Evolutionary conservation across 768 basidiomycete species (phyloP), one percentile per base, ranked within the genome.

Genomic region (Candolleomyces eurysporus): DNA sequence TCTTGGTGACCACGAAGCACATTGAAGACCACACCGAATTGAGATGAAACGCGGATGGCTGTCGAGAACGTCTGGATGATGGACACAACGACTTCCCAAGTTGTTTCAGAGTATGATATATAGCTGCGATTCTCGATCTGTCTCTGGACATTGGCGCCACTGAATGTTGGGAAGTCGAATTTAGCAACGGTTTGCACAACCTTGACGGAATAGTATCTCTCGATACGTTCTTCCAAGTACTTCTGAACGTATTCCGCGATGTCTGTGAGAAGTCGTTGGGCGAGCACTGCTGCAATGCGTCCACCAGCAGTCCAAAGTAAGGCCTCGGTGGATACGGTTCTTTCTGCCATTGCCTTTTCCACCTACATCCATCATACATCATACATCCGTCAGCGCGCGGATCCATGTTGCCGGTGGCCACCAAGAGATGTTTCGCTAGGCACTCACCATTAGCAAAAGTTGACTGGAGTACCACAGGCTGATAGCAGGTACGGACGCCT

Each of bases 151-250:
- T 87, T 87, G 8, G 91, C 76, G 9, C 80, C 79, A 58, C 86
- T 81, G 61, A 84, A 92, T 0, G 91, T 91, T 1, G 90, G 89
- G 1, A 92, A 78, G 69, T 93, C 91, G 30, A 93, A 80, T 4
- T 91, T 82, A n/a, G 83, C 84, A 69, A 87, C 81, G 9, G 87
- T 85, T 31, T 77, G 75, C 70, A 91, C 91, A 59, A 83, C 82
- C 63, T 87, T 86, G 8, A 81, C 70, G 2, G 86, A 78, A 68
- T 88, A 91, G 69, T 82, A 81, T 60, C 75, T 79, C 64, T 84
- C 85, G 67, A 91, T 86, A 26, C 82, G 78, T 36, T 69, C 70
- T 63, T 85, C 83, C 59, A 91, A 79, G 0, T 84, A 87, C 13
- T 71, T 64, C 26, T 78, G 67, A 48, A 87, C 66, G 50, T 66